Conservation (phyloP, 2,329 filamentous ascomycete species). For the Pseudocercospora pini-densiflorae region DNA sequence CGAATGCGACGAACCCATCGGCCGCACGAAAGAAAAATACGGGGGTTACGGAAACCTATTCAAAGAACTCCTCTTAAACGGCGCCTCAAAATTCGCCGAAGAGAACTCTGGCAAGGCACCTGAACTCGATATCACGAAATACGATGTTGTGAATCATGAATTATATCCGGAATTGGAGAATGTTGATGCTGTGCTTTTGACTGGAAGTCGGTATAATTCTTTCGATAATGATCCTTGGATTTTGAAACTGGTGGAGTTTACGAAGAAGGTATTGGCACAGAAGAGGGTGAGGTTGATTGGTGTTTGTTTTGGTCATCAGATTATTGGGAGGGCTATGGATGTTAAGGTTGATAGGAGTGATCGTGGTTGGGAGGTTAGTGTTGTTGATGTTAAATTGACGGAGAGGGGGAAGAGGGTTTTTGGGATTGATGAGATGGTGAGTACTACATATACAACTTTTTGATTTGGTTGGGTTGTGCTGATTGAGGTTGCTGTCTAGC, state of each 20-base stretch:
- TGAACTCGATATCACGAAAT: conserved; percentile 63
- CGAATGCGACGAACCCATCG: conserved; percentile 80
- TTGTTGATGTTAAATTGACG: conserved; percentile 70
- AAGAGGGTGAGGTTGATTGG: conserved; percentile 72
- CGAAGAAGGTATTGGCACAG: conserved; percentile 62
- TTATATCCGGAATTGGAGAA: conserved; percentile 73
- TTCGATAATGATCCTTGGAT: conserved; percentile 81
- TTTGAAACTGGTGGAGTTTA: conserved; percentile 71
- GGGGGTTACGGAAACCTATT: conserved; percentile 72
- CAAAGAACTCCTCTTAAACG: conserved; percentile 55
- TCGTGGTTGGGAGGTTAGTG: conserved; percentile 80
- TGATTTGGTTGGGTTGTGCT: neutral
- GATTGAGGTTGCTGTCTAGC: conserved; percentile 47
- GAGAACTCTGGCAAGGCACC: conserved; percentile 52
- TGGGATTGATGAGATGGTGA: conserved; percentile 64
- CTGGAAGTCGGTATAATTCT: conserved; percentile 69
- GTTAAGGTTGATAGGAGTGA: conserved; percentile 68
- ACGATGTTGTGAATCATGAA: conserved; percentile 71
- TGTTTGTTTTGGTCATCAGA: conserved; percentile 88
- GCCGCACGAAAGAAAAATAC: conserved; percentile 66
- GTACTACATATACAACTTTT: conserved; percentile 28
- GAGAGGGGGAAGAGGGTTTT: conserved; percentile 74
- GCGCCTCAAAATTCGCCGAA: conserved; percentile 50
- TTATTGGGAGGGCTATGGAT: conserved; percentile 74
- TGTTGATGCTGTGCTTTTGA: conserved; percentile 82